phyloP scores from a whole-genome alignment of 352 stramenopile species.

The Phytophthora meadii region DNA sequence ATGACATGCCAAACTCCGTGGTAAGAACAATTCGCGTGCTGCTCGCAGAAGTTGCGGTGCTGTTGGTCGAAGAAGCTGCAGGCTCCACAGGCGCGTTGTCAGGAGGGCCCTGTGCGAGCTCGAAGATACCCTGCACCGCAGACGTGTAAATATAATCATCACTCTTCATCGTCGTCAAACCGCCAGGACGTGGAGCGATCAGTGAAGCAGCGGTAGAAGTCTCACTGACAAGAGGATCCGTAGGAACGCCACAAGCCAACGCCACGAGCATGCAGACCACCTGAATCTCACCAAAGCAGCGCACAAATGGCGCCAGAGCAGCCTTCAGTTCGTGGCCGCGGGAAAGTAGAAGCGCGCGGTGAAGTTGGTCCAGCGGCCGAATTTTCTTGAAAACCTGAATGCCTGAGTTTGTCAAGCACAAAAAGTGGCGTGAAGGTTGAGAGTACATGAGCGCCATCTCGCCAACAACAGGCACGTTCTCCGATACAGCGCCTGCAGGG shows the following conservation, averaged over 20 bases:
- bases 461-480: conserved; percentile 36
- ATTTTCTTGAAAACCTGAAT: conserved; percentile 93
- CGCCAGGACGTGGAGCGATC: conserved; percentile 43
- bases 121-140: conserved; percentile 85
- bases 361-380: conserved; percentile 87
- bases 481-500: conserved; percentile 13
- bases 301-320: conserved; percentile 75
- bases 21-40: conserved; percentile 86
- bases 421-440: conserved; percentile 79
- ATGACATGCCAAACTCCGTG: conserved; percentile 88
- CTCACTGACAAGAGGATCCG: conserved; percentile 73
- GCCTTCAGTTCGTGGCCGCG: conserved; percentile 76
- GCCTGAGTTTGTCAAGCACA: conserved; percentile 85
- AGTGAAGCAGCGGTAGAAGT: conserved; percentile 58
- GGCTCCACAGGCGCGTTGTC: conserved; percentile 46
- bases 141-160: conserved; percentile 83
- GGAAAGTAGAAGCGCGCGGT: conserved; percentile 71
- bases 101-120: conserved; percentile 66
- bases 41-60: conserved; percentile 24
- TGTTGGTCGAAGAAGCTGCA: conserved; percentile 31
- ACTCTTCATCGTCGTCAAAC: conserved; percentile 57
- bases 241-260: conserved; percentile 85
- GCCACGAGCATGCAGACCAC: conserved; percentile 91
- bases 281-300: conserved; percentile 86
- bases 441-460: conserved; percentile 91